Evolutionary conservation across 306 rosid species (phyloP).

Genomic region (Cucurbita ficifolia): DNA sequence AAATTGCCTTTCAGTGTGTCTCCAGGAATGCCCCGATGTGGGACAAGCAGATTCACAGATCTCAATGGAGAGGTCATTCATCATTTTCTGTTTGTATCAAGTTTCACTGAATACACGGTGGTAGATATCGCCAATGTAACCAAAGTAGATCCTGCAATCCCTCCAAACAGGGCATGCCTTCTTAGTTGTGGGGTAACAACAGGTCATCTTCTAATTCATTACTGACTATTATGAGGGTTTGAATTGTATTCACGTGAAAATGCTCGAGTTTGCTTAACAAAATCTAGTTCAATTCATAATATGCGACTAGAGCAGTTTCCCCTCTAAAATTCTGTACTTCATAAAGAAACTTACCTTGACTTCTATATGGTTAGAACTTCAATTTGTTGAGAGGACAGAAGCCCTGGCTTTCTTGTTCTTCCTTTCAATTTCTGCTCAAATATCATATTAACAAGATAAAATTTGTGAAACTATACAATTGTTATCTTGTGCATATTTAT

Average conservation of each 20-base stretch:
- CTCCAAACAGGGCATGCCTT: constrained; percentile 62
- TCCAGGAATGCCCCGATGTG: constrained; percentile 49
- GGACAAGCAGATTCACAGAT: constrained; percentile 55
- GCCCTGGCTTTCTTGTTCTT: not conserved
- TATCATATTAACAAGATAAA: not conserved
- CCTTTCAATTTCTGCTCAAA: not conserved
- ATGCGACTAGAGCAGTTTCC: not conserved
- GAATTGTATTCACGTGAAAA: not conserved
- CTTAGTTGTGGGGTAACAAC: constrained; percentile 78
- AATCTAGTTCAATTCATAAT: not conserved
- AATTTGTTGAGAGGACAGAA: not conserved
- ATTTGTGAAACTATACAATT: not conserved
- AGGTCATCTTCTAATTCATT: constrained; percentile 20
- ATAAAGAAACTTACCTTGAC: not conserved
- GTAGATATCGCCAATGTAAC: constrained; percentile 47
- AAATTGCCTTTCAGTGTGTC: constrained; percentile 41
- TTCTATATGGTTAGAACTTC: not conserved
- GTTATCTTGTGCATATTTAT: not conserved
- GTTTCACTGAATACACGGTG: constrained; percentile 70
- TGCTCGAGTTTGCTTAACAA: not conserved
- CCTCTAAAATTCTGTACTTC: not conserved
- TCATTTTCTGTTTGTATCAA: constrained; percentile 62
- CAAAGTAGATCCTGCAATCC: constrained; percentile 37
- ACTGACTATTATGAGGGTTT: not conserved
- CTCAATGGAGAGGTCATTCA: constrained; percentile 41